Evolutionary conservation across 208 protist genomes (phyloP), one percentile per base, ranked within the genome.

Genomic region (Angomonas desouzai): DNA sequence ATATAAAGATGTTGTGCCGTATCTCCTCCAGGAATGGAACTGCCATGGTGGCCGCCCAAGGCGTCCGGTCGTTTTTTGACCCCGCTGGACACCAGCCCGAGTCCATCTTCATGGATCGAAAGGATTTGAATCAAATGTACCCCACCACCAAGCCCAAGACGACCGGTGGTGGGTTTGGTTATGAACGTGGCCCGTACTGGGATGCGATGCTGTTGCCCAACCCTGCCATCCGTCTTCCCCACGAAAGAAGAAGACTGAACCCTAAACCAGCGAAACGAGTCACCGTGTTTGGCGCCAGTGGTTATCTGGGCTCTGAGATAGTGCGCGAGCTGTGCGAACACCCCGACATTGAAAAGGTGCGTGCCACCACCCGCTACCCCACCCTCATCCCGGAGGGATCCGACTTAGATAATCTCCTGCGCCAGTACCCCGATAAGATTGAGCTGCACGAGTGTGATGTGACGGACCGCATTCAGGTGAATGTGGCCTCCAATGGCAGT

Each of bases 371-470:
- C 1, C 84, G 91, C 43, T 95, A 95, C 74, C 91, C 91, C 23
- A 94, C 88, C 16, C 86, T 94, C n/a, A 94, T 97, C 66, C 83
- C 83, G 13, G 66, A 75, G 23, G 85, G 85, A 27, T 96, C 90
- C 0, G 91, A 94, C 55, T 66, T 97, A n/a, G 88, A 97, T 48
- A 0, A 79, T 10, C 80, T 97, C 1, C 76, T 97, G 28, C 81
- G 89, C 60, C 61, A 81, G 53, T 92, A 93, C 68, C 89, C 89
- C 29, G 87, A 95, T 3, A 94, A 95, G 64, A 79, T 94, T 70
- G 87, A 93, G 70, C 77, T 97, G 47, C 88, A 97, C 72, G 91
- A 94, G 74, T 93, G 88, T 72, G 89, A 97, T 66, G 89, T 97
- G 36, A 93, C 89, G 27, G 91, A 97, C 65, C 81, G 87, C 38